Conservation (phyloP, 1,139 yeast species). For the Tardiomyces blankii region DNA sequence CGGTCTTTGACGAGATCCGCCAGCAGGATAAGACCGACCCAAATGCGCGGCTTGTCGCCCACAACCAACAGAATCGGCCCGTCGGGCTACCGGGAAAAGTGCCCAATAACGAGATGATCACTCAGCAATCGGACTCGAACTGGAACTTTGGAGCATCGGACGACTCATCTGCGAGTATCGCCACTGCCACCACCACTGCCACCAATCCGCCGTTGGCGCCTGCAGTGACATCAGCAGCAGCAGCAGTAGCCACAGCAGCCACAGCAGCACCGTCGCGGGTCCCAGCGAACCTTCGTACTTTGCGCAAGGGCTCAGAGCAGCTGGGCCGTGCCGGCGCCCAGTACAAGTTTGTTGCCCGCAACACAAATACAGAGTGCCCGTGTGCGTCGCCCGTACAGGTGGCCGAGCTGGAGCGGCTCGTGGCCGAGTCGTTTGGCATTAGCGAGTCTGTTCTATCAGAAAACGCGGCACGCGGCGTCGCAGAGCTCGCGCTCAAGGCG, state of each 20-base stretch:
- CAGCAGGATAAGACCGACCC: conserved; percentile 52
- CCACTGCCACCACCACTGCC: not conserved
- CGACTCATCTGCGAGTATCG: not conserved
- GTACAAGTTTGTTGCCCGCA: conserved; percentile 3
- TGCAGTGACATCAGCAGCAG: too few relatives aligned
- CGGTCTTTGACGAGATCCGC: conserved; percentile 70
- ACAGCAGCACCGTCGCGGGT: too few relatives aligned
- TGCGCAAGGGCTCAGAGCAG: not conserved
- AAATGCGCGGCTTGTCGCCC: conserved; percentile 59
- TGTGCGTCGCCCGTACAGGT: conserved; percentile 73
- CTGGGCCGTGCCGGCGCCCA: not conserved
- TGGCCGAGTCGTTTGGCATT: conserved; percentile 42
- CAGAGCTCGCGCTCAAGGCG: conserved; percentile 46
- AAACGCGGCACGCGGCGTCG: conserved; percentile 58
- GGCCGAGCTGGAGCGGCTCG: conserved; percentile 61
- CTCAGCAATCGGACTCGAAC: conserved; percentile 18
- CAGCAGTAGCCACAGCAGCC: too few relatives aligned
- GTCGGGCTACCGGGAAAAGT: conserved; percentile 29
- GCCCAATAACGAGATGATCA: conserved; percentile 66
- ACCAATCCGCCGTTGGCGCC: not conserved
- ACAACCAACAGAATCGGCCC: conserved; percentile 36
- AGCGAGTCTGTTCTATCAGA: conserved; percentile 45
- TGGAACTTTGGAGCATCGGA: conserved; percentile 32
- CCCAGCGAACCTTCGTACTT: not conserved
- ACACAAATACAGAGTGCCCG: conserved; percentile 28